Conservation (phyloP, 306 rosid genomes). For the Malus sieversii region DNA sequence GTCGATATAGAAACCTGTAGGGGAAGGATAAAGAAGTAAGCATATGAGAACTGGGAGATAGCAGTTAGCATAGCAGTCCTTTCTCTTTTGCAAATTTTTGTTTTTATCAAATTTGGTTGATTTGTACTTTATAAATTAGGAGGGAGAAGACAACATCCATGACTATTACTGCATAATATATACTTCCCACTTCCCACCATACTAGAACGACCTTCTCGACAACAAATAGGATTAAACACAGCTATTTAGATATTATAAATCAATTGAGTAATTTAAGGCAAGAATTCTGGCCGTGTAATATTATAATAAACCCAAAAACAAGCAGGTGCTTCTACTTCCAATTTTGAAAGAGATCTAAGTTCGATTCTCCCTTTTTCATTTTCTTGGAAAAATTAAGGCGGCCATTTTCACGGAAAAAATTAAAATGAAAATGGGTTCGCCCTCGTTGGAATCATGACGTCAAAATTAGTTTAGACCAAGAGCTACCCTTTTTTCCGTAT, state of each 20-base stretch:
- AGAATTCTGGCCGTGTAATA: too few species aligned
- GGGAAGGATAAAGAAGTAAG: constrained; percentile 5
- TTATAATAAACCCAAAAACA: too few species aligned
- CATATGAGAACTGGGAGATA: constrained; percentile 1
- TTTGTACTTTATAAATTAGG: neutral
- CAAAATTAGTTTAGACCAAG: neutral
- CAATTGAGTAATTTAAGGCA: too few species aligned
- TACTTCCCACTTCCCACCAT: neutral
- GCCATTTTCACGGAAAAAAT: too few species aligned
- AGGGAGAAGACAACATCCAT: neutral
- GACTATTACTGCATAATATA: neutral
- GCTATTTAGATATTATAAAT: too few species aligned
- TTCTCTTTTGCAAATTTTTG: neutral
- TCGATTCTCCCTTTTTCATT: too few species aligned
- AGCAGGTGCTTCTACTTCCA: too few species aligned
- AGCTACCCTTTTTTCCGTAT: neutral
- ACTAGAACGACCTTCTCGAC: constrained; percentile 13
- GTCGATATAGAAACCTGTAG: constrained; percentile 50
- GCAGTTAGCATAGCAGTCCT: neutral
- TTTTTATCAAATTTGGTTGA: neutral
- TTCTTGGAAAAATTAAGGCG: too few species aligned
- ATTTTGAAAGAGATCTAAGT: too few species aligned
- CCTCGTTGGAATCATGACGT: neutral
- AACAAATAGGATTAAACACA: too few species aligned
- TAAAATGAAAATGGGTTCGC: neutral